phyloP scores from a whole-genome alignment of 2,329 filamentous ascomycete species.

The Colletotrichum siamense region DNA sequence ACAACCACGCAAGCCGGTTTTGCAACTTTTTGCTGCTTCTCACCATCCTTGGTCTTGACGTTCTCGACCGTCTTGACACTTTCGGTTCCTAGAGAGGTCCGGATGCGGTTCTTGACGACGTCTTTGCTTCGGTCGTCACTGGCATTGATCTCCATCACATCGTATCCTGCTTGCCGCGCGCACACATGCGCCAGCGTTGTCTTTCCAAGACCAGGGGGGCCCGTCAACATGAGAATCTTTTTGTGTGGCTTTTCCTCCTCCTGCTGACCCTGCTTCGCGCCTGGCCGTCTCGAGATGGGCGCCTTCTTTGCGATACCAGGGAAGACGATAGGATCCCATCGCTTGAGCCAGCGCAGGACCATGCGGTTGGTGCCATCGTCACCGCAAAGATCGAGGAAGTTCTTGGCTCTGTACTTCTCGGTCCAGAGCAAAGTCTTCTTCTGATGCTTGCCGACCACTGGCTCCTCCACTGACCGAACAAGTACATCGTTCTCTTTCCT shows the following conservation, averaged over 20 bases:
- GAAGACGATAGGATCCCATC: constrained; percentile 93
- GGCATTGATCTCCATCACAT: constrained; percentile 96
- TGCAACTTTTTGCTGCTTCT: constrained; percentile 70
- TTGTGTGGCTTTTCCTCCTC: constrained; percentile 76
- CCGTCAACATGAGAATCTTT: constrained; percentile 89
- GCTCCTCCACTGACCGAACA: constrained; percentile 49
- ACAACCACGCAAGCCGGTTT: constrained; percentile 93
- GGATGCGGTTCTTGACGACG: constrained; percentile 89
- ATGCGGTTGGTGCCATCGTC: constrained; percentile 92
- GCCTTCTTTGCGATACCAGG: constrained; percentile 72
- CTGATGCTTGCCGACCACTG: constrained; percentile 38
- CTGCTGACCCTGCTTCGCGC: constrained; percentile 41
- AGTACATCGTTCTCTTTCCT: constrained; percentile 34
- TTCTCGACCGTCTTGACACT: constrained; percentile 82
- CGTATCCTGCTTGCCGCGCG: constrained; percentile 92
- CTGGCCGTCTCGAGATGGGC: constrained; percentile 46
- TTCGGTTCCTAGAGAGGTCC: constrained; percentile 91
- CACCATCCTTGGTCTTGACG: constrained; percentile 54
- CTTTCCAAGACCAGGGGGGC: constrained; percentile 92
- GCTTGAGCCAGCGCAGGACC: constrained; percentile 91
- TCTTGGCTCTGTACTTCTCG: constrained; percentile 93
- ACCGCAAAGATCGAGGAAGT: constrained; percentile 91
- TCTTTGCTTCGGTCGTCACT: constrained; percentile 91
- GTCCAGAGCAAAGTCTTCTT: constrained; percentile 80
- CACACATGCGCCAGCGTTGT: constrained; percentile 97